Evolutionary conservation across 2,329 filamentous ascomycete genomes (phyloP), one percentile per base, ranked within the genome.

Genomic region (Parastagonospora avenae): DNA sequence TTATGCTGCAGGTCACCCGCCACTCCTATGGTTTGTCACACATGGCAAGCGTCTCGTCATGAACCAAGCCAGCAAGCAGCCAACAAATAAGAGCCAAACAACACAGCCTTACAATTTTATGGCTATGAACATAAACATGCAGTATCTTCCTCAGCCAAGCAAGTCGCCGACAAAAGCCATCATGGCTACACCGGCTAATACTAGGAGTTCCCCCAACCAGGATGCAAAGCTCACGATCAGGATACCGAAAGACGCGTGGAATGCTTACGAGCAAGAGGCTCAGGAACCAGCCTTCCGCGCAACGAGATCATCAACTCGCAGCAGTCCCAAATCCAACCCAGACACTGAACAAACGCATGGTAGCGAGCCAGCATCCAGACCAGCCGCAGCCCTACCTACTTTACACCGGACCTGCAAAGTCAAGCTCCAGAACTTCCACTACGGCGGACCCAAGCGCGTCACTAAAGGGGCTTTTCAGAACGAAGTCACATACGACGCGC

Each of bases 391-490:
- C 28, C 10, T 27, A 2, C 38, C 43, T 3, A 43, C n/a, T n/a
- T n/a, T n/a, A n/a, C n/a, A n/a, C n/a, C n/a, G 28, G 8, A 42
- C 48, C 5, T 66, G 62, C 52, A 61, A 64, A 14, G 39, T 49
- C 27, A 57, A 49, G 14, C 32, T 63, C 4, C 52, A 32, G 4
- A 37, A 32, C 3, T 66, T 66, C 37, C 54, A 63, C 2, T 53
- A 59, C 42, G 62, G 62, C 36, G 63, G 63, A 12, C 45, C 49
- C 2, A 33, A 42, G 6, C 46, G 45, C 8, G 45, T 24, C 16
- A 37, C 0, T 8, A 48, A 39, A 35, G 63, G 60, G 3, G 11
- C 38, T 3, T 39, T 15, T 12, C 30, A 8, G 15, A 42, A 57
- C 19, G 37, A 37, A 2, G 50, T 66, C 29, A 57, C 49, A 2